Base-by-base conservation (phyloP, 2,329 filamentous ascomycete species). In the Pseudopithomyces chartarum region DNA sequence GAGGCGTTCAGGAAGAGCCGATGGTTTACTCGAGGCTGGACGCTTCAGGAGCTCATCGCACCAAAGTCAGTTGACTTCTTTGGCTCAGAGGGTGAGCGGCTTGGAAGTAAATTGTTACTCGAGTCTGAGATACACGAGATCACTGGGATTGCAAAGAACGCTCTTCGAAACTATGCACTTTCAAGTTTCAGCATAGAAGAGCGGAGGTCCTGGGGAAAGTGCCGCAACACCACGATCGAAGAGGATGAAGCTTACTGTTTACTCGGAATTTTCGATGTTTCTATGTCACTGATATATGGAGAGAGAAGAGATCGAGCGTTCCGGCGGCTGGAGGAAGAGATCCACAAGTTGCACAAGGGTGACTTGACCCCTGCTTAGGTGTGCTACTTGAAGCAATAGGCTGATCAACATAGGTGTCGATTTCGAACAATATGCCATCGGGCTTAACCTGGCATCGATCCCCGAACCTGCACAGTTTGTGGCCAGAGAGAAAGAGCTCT, bases 241-340 rank as follows among this genome's bases (percentile, higher is more conserved):
- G 65, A 68, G 39, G 63, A 68, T 54, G 34, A 32, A 54, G 65
- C 52, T 0, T 68, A 67, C 50, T 67, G 38, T 47, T 46, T 68
- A 32, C 48, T 68, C 17, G 58, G 65, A 0, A 57, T 67, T 23
- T 68, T 65, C 34, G 55, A 54, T 50, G 54, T 65, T 32, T 44
- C 48, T 34, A 63, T 62, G 54, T 33, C 49, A 32, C 50, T 54
- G 12, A 60, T 47, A 49, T 65, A 65, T 38, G 46, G 58, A 13
- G 54, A 65, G 47, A 49, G 56, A 55, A 57, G 51, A 34, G 42
- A 61, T 15, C 20, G 59, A 26, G 56, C 55, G 47, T 58, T 58
- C 29, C 13, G 26, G 29, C 56, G 56, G 51, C n/a, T n/a, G n/a
- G n/a, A n/a, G n/a, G n/a, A n/a, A n/a, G n/a, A n/a, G n/a, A n/a